Conservation (phyloP, 1,284 basidiomycete genomes). For the Quambalaria eucalypti region DNA sequence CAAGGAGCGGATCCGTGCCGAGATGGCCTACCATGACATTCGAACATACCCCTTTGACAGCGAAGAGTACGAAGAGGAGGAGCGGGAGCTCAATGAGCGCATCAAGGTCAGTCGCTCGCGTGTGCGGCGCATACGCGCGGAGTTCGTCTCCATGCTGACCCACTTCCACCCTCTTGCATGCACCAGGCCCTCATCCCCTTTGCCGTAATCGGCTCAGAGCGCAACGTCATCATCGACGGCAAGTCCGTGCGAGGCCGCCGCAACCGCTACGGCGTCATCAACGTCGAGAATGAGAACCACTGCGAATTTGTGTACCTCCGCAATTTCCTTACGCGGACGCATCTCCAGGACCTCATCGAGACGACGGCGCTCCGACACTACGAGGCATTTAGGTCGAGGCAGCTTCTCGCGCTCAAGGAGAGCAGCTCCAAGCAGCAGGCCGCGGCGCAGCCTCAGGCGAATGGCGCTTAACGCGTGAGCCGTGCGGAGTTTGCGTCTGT, state of each 20-base stretch:
- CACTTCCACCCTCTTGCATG: not conserved
- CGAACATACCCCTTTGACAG: slow-evolving; percentile 93
- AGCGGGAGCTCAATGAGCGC: slow-evolving; percentile 76
- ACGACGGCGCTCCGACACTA: slow-evolving; percentile 98
- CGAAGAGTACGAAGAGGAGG: slow-evolving; percentile 85
- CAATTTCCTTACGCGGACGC: slow-evolving; percentile 74
- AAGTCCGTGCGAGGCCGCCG: slow-evolving; percentile 89
- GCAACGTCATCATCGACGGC: slow-evolving; percentile 86
- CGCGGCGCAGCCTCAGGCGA: slow-evolving; percentile 6
- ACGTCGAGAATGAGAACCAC: slow-evolving; percentile 81
- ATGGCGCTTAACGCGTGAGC: not conserved
- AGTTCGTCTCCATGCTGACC: not conserved
- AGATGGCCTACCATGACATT: slow-evolving; percentile 85
- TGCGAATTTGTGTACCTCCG: slow-evolving; percentile 96
- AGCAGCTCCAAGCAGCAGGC: slow-evolving; percentile 45
- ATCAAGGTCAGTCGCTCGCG: slow-evolving; percentile 54
- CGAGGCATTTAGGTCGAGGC: slow-evolving; percentile 97
- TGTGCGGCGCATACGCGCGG: too few relatives aligned
- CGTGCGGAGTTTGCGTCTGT: too few relatives aligned
- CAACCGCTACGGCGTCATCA: slow-evolving; percentile 96
- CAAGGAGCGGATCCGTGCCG: slow-evolving; percentile 89
- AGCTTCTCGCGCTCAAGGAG: slow-evolving; percentile 84
- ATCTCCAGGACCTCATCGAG: slow-evolving; percentile 96
- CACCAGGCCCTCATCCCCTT: slow-evolving; percentile 80
- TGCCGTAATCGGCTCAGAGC: slow-evolving; percentile 90